These are phyloP conservation scores for Haplosporangium sp. DNA, from an alignment of 371 early-diverging fungal genomes.

Conservation along the genomic window DNA sequence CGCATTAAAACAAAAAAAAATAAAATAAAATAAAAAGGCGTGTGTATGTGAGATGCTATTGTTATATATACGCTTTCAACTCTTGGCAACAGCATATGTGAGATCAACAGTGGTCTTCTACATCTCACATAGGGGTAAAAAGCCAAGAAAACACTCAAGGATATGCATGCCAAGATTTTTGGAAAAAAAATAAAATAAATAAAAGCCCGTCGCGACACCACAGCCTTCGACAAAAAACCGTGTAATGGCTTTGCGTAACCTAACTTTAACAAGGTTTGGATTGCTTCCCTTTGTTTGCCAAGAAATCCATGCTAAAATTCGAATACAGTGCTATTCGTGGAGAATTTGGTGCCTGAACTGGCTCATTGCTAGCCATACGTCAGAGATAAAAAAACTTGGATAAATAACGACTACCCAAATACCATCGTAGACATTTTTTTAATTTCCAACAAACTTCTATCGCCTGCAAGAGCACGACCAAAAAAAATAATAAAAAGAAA, in stretches of 20 bases:
- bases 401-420: neutral
- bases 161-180: no score
- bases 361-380: neutral
- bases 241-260: neutral
- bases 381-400: neutral
- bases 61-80: neutral
- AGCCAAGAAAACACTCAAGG: conserved; percentile 3
- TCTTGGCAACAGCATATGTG: conserved; percentile 6
- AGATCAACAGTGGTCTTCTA: neutral
- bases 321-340: neutral
- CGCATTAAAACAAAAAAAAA: no score
- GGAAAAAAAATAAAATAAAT: neutral
- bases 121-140: neutral
- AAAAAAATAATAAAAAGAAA: no score
- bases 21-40: no score
- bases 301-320: neutral
- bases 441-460: neutral
- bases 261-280: neutral
- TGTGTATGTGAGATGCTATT: no score
- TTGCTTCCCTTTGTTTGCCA: neutral
- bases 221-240: neutral
- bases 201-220: neutral
- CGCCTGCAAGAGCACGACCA: no score
- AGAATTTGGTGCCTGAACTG: neutral
- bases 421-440: neutral